These are phyloP conservation scores for Corchorus capsularis DNA, from an alignment of 345 rosid genomes.

Conservation along the genomic window DNA sequence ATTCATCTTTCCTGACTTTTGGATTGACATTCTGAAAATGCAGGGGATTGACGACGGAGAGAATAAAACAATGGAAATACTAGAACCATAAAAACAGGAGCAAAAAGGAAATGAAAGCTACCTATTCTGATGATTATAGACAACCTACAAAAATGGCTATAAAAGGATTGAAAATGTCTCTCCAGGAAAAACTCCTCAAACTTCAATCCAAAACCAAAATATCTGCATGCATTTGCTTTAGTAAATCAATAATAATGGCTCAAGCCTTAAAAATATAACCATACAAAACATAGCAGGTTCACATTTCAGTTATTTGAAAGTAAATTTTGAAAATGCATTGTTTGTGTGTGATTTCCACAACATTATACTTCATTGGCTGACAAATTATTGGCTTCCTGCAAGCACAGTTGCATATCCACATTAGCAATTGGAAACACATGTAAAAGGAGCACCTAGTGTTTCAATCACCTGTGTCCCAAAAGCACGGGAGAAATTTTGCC, in stretches of 20 bases:
- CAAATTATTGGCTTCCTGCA: conserved; percentile 4
- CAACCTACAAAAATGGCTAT: conserved; percentile 3
- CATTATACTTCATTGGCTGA: neutral
- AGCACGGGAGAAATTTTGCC: conserved; percentile 90
- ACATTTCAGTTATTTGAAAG: neutral
- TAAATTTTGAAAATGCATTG: neutral
- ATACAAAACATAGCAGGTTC: neutral
- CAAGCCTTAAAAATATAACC: neutral
- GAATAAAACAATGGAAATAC: neutral
- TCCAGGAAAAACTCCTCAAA: neutral
- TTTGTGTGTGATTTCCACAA: neutral
- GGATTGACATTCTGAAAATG: neutral
- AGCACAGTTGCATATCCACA: neutral
- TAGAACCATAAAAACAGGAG: neutral
- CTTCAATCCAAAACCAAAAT: neutral
- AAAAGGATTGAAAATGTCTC: neutral
- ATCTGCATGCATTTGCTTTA: neutral
- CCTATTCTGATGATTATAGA: neutral
- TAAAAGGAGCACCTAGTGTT: neutral
- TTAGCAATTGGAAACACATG: neutral
- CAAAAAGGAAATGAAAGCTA: neutral
- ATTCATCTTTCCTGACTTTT: neutral
- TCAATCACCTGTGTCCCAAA: conserved; percentile 79
- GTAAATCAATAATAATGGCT: neutral
- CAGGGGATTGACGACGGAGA: neutral